Base-by-base conservation (phyloP, 1,284 basidiomycete species). In the Pseudozyma tsukubaensis region DNA sequence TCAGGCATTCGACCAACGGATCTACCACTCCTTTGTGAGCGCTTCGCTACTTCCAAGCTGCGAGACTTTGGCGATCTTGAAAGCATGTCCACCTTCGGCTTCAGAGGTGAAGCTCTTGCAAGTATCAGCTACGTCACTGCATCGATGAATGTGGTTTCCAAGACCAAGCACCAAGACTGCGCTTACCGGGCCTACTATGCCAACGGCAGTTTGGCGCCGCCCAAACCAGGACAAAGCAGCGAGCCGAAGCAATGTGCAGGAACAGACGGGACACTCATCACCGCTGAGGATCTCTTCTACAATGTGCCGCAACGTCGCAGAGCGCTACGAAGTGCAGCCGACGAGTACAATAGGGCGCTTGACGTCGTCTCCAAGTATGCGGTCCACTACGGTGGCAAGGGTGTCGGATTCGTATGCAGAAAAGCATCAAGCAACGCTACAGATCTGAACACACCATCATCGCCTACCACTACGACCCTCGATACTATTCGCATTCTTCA, bases 41-140 rank as follows among this genome's bases (percentile, higher is more conserved):
- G 97, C 12, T 98, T 97, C 83, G 96, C 97, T 11, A 99, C 97
- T 0, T 97, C 94, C 3, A 99, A 99, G 83, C 87, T 99, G 11
- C 88, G 90, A 0, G 89, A 89, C 0, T 99, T 95, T 82, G 91
- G 92, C 11, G 97, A 99, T 83, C 85, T 99, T 49, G 89, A 91
- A 43, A 88, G 87, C n/a, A 88, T 99, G 50, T 88, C 89, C 4
- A 99, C 97, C 0, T 99, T 97, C 85, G 97, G 97, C 1, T 99
- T 99, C 84, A 89, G 97, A 59, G 97, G 97, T 35, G 97, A 99
- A 85, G 97, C 97, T 0, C 87, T 99, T 21, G 97, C 97, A 0
- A 97, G 94, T 40, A 94, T 99, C 67, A 96, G 94, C 34, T 94
- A 97, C 85, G 94, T 97, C 53, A 76, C 72, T 44, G 91, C 94